Base-by-base conservation (phyloP, 225 moss, liverwort and hornwort species). In the Climacium dendroides region DNA sequence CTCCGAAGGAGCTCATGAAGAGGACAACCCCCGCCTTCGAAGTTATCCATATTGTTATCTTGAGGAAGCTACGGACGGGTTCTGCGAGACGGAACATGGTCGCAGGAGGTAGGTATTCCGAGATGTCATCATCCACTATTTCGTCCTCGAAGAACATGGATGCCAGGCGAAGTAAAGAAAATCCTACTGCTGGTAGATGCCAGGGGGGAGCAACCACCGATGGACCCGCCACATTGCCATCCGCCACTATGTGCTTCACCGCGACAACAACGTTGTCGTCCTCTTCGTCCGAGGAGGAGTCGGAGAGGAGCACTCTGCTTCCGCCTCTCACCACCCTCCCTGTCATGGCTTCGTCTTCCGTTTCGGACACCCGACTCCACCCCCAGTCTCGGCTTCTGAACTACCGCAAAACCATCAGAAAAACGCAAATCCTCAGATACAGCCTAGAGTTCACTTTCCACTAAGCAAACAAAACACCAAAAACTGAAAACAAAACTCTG, bases 241-340 rank as follows among this genome's bases (percentile, higher is more conserved):
- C 89, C 67, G 86, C 89, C 7, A 91, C 91, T 3, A 91, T 89
- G 83, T 88, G 91, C 87, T 90, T 89, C 83, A 86, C 73, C 18
- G 78, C 87, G 19, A 88, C 34, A 72, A 84, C 87, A 55, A 60
- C 35, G 39, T 35, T 80, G 61, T 85, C 82, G 35, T 75, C 89
- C 63, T 91, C 91, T 50, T 91, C 89, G n/a, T 89, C 88, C 60
- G 90, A 90, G 45, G 89, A 89, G 26, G 90, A 91, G 74, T 93
- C 93, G 43, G 91, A 93, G 20, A 93, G 89, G 14, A 93, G 85
- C 9, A 91, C 90, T 83, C 91, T 85, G 75, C 87, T 80, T 58
- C 91, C 70, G 86, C 85, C 81, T 75, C 89, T 88, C 90, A 84
- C 84, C 72, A 80, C 77, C 74, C 89, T 86, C 89, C 82, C 54